These are phyloP conservation scores for Polymyxa betae DNA, from an alignment of 208 protist genomes.

Conservation along the genomic window DNA sequence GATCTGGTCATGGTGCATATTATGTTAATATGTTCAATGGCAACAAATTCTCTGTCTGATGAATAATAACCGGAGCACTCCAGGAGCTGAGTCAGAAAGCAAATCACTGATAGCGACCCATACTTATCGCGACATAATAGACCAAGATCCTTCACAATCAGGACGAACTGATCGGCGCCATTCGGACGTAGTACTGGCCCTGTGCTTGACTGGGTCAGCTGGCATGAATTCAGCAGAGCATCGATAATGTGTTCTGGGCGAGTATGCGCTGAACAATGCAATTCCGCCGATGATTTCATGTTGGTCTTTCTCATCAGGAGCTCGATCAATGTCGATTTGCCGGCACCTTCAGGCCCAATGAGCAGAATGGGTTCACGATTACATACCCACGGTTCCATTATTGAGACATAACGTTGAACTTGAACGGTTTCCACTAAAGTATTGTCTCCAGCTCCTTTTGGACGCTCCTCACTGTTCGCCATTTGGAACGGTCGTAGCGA, in stretches of 20 bases:
- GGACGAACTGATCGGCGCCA: constrained; percentile 87
- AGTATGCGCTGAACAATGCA: constrained; percentile 94
- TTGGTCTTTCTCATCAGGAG: constrained; percentile 79
- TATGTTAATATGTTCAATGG: constrained; percentile 89
- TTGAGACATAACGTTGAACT: constrained; percentile 84
- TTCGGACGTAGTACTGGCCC: constrained; percentile 92
- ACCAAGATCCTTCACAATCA: constrained; percentile 87
- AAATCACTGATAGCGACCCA: constrained; percentile 92
- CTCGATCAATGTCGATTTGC: constrained; percentile 90
- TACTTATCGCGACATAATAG: constrained; percentile 95
- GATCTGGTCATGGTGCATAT: constrained; percentile 92
- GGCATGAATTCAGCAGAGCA: constrained; percentile 81
- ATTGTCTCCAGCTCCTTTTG: constrained; percentile 20
- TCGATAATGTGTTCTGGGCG: constrained; percentile 89
- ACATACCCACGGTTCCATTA: constrained; percentile 87
- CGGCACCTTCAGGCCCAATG: constrained; percentile 92
- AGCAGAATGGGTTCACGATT: constrained; percentile 87
- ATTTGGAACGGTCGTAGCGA: not conserved
- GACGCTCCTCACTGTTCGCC: too few species aligned
- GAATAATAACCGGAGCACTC: constrained; percentile 83
- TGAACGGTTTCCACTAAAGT: constrained; percentile 84
- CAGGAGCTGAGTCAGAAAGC: constrained; percentile 94
- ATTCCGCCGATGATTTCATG: constrained; percentile 80
- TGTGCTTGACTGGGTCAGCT: constrained; percentile 82
- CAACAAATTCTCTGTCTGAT: constrained; percentile 90